Percentiles rank a stretch among this genome's conserved stretches.
Evolutionary conservation across 2,329 filamentous ascomycete genomes (phyloP).

Genomic region (Hansfordia pulvinata): DNA sequence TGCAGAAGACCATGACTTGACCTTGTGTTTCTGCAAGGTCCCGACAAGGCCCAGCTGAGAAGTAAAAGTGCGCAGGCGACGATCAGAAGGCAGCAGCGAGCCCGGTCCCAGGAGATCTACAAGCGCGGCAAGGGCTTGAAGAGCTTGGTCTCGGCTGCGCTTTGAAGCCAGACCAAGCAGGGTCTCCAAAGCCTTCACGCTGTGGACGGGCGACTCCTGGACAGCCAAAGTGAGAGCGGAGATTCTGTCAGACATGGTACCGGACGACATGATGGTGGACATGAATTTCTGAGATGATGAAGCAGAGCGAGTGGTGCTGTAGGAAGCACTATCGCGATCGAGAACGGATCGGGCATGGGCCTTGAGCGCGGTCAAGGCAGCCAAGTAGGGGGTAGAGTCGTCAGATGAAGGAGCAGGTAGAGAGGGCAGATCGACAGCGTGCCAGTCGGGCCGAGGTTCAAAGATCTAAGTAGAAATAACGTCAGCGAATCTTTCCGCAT

Average conservation of each 20-base stretch:
- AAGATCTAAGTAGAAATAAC: slow-evolving; percentile 27
- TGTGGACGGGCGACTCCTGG: slow-evolving; percentile 93
- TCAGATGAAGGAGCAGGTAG: slow-evolving; percentile 31
- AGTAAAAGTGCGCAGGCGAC: slow-evolving; percentile 68
- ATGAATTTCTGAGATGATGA: slow-evolving; percentile 92
- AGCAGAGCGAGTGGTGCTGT: slow-evolving; percentile 58
- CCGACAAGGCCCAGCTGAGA: slow-evolving; percentile 66
- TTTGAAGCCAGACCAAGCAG: slow-evolving; percentile 77
- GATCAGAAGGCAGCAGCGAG: slow-evolving; percentile 66
- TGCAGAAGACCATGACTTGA: slow-evolving; percentile 49
- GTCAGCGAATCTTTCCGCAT: no score
- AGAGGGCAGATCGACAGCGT: slow-evolving; percentile 27
- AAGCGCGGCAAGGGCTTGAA: slow-evolving; percentile 82
- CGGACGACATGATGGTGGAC: slow-evolving; percentile 90
- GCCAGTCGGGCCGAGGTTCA: slow-evolving; percentile 45
- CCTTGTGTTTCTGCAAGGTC: slow-evolving; percentile 49
- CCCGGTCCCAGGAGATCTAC: slow-evolving; percentile 92
- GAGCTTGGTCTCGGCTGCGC: slow-evolving; percentile 81
- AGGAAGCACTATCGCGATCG: slow-evolving; percentile 63
- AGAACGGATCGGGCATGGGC: slow-evolving; percentile 62
- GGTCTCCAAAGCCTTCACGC: slow-evolving; percentile 75
- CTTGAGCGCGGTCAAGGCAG: slow-evolving; percentile 39
- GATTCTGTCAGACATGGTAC: slow-evolving; percentile 92
- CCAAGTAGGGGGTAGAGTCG: slow-evolving; percentile 26
- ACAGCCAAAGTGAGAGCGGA: slow-evolving; percentile 88